Conservation (phyloP, 768 basidiomycete genomes). For the Rhodotorula taiwanensis region DNA sequence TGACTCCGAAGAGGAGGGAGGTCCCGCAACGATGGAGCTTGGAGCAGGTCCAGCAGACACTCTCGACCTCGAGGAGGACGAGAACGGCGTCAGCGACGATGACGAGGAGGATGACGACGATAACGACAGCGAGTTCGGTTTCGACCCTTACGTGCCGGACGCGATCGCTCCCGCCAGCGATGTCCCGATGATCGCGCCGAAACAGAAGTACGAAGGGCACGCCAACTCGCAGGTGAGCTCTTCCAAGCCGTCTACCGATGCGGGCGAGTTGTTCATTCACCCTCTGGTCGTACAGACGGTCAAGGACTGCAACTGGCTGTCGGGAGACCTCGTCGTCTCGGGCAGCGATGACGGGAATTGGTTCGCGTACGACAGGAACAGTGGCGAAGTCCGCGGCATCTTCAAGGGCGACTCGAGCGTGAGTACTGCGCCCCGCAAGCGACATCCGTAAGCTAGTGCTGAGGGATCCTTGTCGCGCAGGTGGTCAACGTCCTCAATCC, state of each 20-base stretch:
- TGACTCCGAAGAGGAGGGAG: not conserved
- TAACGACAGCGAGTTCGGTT: not conserved
- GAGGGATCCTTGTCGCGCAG: not conserved
- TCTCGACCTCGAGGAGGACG: conserved; percentile 4
- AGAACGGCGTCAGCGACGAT: conserved; percentile 1
- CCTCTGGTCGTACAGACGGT: conserved; percentile 26
- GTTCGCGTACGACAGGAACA: conserved; percentile 28
- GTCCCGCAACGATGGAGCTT: no score
- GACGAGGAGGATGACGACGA: not conserved
- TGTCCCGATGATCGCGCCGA: conserved; percentile 34
- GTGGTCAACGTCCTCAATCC: conserved; percentile 38
- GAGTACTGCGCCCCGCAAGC: not conserved
- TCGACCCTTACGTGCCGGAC: not conserved
- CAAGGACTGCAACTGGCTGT: conserved; percentile 40
- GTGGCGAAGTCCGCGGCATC: conserved; percentile 25
- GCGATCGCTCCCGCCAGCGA: not conserved
- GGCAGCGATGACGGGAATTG: conserved; percentile 36
- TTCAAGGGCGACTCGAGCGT: conserved; percentile 31
- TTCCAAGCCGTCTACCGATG: not conserved
- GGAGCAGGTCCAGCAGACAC: no score
- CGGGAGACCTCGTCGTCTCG: conserved; percentile 14
- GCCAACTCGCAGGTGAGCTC: conserved; percentile 28
- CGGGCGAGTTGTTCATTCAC: not conserved
- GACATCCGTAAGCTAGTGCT: not conserved
- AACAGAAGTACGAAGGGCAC: conserved; percentile 27